Base-by-base conservation (phyloP, 2,329 filamentous ascomycete species). In the Colletotrichum eremochloae region DNA sequence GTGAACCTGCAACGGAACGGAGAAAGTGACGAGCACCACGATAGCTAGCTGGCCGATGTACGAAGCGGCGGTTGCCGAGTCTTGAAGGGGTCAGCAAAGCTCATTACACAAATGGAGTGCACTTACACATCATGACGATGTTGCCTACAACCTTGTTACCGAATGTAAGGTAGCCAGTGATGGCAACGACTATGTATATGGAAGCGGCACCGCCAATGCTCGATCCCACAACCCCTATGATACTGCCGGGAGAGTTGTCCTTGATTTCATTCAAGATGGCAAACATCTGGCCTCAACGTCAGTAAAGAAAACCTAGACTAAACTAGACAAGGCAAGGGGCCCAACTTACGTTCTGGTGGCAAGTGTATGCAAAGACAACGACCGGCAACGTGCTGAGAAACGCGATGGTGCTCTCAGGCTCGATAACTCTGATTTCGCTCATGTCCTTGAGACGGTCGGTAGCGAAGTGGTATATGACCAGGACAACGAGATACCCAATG, bases 281-380 rank as follows among this genome's bases (percentile, higher is more conserved):
- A 81, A 99, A 99, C 96, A 99, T 99, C 94, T 96, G 76, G 0
- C 2, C 40, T 1, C 18, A 11, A 31, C 67, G 76, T 83, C 73
- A 84, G 81, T 67, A 77, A 64, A 50, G 2, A 7, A 58, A 24
- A 24, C 24, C 24, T 24, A 24, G 24, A 24, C 24, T 24, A 24
- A 24, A 55, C 40, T 31, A 29, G 44, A 2, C 15, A 24, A 15
- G 5, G 15, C 6, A 31, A 48, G 44, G 12, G 6, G 42, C 14
- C 52, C 29, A 9, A 79, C 90, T 75, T 84, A 96, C 94, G 80
- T 99, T 99, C 79, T 99, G 96, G 82, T 99, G 96, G 81, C 96
- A 99, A 1, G 96, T 99, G 81, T 98, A 99, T n/a, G 96, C 96
- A 86, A 99, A 99, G 2, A 99, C 94, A 68, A 98, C 95, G 65